phyloP scores from a whole-genome alignment of 352 stramenopile genomes.

The Phytophthora pini region DNA sequence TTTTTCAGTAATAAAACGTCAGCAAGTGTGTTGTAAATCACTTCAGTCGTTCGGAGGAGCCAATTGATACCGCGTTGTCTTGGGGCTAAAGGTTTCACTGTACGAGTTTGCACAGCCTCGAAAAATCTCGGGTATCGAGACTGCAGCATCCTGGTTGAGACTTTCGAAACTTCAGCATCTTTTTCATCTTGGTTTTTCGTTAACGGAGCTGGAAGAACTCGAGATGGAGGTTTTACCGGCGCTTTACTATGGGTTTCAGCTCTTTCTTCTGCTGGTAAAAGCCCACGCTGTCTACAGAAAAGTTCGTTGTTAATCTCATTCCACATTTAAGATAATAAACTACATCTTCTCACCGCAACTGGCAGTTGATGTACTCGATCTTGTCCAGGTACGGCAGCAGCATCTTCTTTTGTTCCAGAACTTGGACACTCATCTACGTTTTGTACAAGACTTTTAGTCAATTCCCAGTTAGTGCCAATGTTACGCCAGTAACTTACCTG shows the following conservation, averaged over 20 bases:
- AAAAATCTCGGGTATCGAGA: constrained; percentile 63
- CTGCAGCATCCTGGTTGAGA: constrained; percentile 45
- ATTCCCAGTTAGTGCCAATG: no score
- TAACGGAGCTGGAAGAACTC: constrained; percentile 2
- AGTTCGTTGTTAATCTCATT: not conserved
- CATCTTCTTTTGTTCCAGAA: constrained; percentile 82
- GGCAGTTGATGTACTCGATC: constrained; percentile 89
- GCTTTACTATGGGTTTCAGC: constrained; percentile 4
- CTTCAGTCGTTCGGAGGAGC: constrained; percentile 69
- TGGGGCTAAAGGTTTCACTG: constrained; percentile 16
- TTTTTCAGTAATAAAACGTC: constrained; percentile 29
- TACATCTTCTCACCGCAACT: constrained; percentile 52
- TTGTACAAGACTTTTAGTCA: no score
- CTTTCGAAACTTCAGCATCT: constrained; percentile 1
- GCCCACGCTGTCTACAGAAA: constrained; percentile 44
- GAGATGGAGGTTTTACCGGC: constrained; percentile 12
- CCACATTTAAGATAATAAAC: no score
- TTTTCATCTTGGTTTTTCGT: constrained; percentile 37
- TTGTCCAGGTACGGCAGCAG: constrained; percentile 85
- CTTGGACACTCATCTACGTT: constrained; percentile 59
- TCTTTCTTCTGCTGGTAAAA: constrained; percentile 41
- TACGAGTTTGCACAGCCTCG: constrained; percentile 32
- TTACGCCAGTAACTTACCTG: constrained; percentile 3
- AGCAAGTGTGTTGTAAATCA: constrained; percentile 64
- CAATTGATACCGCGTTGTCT: constrained; percentile 63